These are phyloP conservation scores for Phytophthora cryptogea DNA, from an alignment of 352 stramenopile species.

Conservation along the genomic window DNA sequence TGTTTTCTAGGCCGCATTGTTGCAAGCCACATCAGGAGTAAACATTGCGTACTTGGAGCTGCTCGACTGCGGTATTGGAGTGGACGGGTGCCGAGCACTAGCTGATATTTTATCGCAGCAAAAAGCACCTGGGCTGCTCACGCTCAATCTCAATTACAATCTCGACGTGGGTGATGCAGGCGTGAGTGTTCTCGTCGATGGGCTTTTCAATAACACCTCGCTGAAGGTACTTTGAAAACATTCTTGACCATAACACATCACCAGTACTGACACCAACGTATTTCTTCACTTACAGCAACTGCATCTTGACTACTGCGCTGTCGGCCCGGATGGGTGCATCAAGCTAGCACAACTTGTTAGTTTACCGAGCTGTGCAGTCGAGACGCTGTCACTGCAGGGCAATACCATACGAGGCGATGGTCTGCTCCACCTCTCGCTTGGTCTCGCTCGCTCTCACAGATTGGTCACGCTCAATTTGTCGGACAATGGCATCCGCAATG, in stretches of 20 bases:
- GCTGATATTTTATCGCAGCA: slow-evolving; percentile 52
- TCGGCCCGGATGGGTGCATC: slow-evolving; percentile 50
- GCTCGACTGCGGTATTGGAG: slow-evolving; percentile 74
- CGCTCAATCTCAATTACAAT: slow-evolving; percentile 82
- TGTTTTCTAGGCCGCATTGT: slow-evolving; percentile 40
- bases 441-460: slow-evolving; percentile 59
- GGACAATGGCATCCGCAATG: slow-evolving; percentile 81
- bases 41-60: slow-evolving; percentile 84
- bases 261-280: background rate
- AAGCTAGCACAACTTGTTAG: slow-evolving; percentile 76
- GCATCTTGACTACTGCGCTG: slow-evolving; percentile 72
- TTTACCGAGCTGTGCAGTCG: slow-evolving; percentile 53
- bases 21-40: slow-evolving; percentile 50
- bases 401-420: slow-evolving; percentile 63
- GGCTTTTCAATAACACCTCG: slow-evolving; percentile 67
- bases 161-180: slow-evolving; percentile 58
- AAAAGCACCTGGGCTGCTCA: slow-evolving; percentile 63
- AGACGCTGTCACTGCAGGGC: slow-evolving; percentile 68
- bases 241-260: background rate
- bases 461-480: slow-evolving; percentile 74
- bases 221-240: slow-evolving; percentile 48
- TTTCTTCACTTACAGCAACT: slow-evolving; percentile 51
- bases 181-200: slow-evolving; percentile 57
- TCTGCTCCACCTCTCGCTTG: slow-evolving; percentile 72
- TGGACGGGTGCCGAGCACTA: slow-evolving; percentile 61